Conservation (phyloP, 345 rosid genomes). For the Raphanus sativus region DNA sequence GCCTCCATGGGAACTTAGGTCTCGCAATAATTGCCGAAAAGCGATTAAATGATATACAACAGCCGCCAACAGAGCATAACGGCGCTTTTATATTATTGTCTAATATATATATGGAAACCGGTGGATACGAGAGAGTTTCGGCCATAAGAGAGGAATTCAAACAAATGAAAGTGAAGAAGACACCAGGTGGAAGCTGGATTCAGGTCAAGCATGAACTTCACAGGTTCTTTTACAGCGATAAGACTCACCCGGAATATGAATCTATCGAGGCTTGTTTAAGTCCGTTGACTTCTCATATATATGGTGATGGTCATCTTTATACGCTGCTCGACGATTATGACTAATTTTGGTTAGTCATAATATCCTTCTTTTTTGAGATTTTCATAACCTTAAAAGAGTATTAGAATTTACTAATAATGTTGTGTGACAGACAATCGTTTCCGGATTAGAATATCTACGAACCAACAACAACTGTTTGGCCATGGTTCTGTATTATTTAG, state of each 20-base stretch:
- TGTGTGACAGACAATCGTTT: slow-evolving; percentile 7
- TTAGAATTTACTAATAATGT: slow-evolving; percentile 21
- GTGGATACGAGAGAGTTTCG: neutral
- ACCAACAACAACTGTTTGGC: slow-evolving; percentile 14
- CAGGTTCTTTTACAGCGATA: slow-evolving; percentile 42
- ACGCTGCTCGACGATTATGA: slow-evolving; percentile 20
- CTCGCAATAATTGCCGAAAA: slow-evolving; percentile 38
- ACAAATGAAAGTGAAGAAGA: neutral
- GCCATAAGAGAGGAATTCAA: neutral
- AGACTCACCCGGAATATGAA: slow-evolving; percentile 40
- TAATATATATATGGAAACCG: neutral
- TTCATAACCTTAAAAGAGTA: neutral
- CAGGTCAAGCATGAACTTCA: slow-evolving; percentile 40
- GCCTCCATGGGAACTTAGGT: slow-evolving; percentile 44
- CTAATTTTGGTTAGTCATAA: slow-evolving; percentile 22
- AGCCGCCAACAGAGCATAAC: neutral
- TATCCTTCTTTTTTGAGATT: neutral
- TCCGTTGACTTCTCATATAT: slow-evolving; percentile 41
- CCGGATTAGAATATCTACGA: slow-evolving; percentile 18
- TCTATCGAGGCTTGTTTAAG: slow-evolving; percentile 38
- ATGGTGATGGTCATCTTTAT: slow-evolving; percentile 28
- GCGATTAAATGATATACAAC: neutral
- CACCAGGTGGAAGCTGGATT: neutral
- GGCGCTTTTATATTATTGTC: neutral
- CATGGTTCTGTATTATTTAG: neutral